Evolutionary conservation across 345 rosid species (phyloP).

Genomic region (Gossypium ekmanianum): DNA sequence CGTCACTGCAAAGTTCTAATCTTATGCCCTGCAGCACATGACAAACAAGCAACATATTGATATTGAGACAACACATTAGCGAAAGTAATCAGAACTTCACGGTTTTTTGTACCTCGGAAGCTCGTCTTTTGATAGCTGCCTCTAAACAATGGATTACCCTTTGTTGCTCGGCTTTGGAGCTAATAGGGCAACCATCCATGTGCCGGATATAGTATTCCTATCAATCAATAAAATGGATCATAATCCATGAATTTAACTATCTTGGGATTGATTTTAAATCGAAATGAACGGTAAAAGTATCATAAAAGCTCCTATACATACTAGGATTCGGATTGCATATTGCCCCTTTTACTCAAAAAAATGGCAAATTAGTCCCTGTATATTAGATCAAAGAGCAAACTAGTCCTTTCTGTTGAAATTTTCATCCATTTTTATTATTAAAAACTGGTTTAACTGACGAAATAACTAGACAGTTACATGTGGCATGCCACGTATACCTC

Average conservation of each 20-base stretch:
- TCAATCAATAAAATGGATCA: conserved; percentile 1
- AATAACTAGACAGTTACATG: too few relatives aligned
- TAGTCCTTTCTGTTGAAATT: too few relatives aligned
- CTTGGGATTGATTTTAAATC: not conserved
- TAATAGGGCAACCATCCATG: conserved; percentile 77
- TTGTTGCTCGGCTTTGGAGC: conserved; percentile 92
- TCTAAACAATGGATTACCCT: conserved; percentile 86
- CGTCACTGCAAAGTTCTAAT: conserved; percentile 74
- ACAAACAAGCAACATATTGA: conserved; percentile 1
- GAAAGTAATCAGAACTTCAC: not conserved
- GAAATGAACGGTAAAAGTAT: not conserved
- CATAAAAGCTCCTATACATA: too few relatives aligned
- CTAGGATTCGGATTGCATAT: too few relatives aligned
- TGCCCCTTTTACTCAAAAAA: too few relatives aligned
- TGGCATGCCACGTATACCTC: too few relatives aligned
- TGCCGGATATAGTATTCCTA: conserved; percentile 95
- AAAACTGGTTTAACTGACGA: too few relatives aligned
- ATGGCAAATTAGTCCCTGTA: too few relatives aligned
- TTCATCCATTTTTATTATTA: too few relatives aligned
- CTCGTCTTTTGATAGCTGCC: conserved; percentile 87
- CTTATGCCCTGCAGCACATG: conserved; percentile 59
- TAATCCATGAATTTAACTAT: not conserved
- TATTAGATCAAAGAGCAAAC: too few relatives aligned
- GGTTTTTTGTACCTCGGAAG: conserved; percentile 44
- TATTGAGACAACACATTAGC: not conserved